Percentiles rank a stretch among this genome's conserved stretches.
phyloP scores from a whole-genome alignment of 1,284 basidiomycete species.

The Papiliotrema flavescens region DNA sequence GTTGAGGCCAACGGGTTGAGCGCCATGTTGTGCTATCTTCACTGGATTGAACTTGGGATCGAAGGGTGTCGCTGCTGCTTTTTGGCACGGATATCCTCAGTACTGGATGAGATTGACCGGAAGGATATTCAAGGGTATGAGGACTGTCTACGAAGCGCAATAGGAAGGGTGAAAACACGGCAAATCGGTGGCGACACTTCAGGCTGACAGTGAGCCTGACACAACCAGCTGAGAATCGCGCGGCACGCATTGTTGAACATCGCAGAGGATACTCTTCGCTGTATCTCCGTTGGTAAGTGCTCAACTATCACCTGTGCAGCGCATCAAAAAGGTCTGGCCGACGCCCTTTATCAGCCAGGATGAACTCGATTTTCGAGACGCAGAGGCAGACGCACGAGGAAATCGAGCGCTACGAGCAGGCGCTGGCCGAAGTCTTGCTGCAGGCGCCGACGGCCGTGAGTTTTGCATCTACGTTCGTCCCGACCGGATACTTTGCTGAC shows the following conservation, averaged over 20 bases:
- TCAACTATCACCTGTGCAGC: not conserved
- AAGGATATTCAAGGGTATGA: too few relatives aligned
- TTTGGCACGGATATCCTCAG: too few relatives aligned
- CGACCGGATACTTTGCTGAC: too few relatives aligned
- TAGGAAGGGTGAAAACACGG: too few relatives aligned
- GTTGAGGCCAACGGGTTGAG: constrained; percentile 40
- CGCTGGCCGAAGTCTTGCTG: constrained; percentile 54
- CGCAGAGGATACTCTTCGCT: too few relatives aligned
- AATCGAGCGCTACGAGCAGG: constrained; percentile 75
- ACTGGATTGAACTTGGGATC: not conserved
- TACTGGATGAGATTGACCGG: not conserved
- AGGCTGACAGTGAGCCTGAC: too few relatives aligned
- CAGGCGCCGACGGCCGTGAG: constrained; percentile 47
- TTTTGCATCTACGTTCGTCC: constrained; percentile 23
- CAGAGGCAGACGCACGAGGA: constrained; percentile 94
- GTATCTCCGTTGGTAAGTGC: not conserved
- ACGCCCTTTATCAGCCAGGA: constrained; percentile 36
- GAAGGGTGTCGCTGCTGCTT: too few relatives aligned
- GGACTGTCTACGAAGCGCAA: too few relatives aligned
- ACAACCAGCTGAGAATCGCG: too few relatives aligned
- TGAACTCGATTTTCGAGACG: constrained; percentile 89
- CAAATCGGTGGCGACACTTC: too few relatives aligned
- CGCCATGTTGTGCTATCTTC: constrained; percentile 57
- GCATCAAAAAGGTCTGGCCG: not conserved
- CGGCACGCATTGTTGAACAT: too few relatives aligned